phyloP scores from a whole-genome alignment of 768 basidiomycete species.

The Pisolithus tinctorius region DNA sequence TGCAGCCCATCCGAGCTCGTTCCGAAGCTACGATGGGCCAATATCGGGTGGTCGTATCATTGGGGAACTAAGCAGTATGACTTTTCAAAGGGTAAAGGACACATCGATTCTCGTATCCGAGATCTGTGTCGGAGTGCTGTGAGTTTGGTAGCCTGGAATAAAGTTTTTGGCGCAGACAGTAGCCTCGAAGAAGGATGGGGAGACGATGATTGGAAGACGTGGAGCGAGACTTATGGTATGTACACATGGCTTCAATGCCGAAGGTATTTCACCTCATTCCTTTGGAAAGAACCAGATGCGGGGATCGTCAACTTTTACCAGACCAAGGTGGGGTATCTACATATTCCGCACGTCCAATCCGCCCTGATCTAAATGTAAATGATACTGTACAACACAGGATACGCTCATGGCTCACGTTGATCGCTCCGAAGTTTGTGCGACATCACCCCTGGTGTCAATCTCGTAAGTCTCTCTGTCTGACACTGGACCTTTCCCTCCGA shows the following conservation, averaged over 20 bases:
- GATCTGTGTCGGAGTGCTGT: constrained; percentile 61
- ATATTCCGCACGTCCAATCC: neutral
- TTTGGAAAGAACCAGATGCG: constrained; percentile 75
- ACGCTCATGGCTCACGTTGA: constrained; percentile 98
- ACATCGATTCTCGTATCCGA: constrained; percentile 51
- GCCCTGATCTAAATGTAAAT: neutral
- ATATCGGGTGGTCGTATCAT: constrained; percentile 94
- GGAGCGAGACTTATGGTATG: constrained; percentile 78
- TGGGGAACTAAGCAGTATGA: constrained; percentile 97
- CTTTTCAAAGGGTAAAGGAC: constrained; percentile 62
- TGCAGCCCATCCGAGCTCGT: constrained; percentile 50
- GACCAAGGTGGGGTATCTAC: constrained; percentile 40
- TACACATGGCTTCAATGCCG: constrained; percentile 1
- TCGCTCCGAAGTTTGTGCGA: constrained; percentile 88
- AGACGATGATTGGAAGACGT: constrained; percentile 58
- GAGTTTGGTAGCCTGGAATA: constrained; percentile 57
- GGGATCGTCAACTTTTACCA: constrained; percentile 98
- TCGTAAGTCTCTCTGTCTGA: constrained; percentile 53
- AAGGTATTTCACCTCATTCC: constrained; percentile 1
- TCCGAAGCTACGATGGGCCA: constrained; percentile 86
- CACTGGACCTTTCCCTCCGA: neutral
- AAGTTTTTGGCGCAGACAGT: constrained; percentile 42
- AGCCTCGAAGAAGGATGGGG: constrained; percentile 39
- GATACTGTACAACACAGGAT: constrained; percentile 41
- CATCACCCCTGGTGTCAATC: constrained; percentile 87